Percentiles rank a stretch among this genome's conserved stretches.
phyloP scores from a whole-genome alignment of 352 stramenopile species.

The Globisporangium solare region DNA sequence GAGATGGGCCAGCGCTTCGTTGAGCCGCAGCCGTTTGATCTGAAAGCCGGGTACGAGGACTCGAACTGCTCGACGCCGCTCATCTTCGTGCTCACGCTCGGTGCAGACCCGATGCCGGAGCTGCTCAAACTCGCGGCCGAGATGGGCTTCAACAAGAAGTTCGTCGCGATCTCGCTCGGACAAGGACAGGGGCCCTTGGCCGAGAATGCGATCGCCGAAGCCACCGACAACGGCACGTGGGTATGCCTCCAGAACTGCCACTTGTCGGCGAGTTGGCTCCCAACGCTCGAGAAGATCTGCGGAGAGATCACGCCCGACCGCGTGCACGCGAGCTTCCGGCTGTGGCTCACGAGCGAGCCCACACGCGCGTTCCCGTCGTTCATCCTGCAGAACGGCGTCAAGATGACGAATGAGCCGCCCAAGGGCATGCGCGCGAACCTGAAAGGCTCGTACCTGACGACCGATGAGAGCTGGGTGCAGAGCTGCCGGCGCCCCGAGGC shows the following conservation, averaged over 20 bases:
- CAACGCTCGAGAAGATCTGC: constrained; percentile 91
- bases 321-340: constrained; percentile 88
- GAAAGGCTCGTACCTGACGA: constrained; percentile 87
- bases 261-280: constrained; percentile 92
- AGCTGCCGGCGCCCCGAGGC: constrained; percentile 49
- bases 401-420: constrained; percentile 95
- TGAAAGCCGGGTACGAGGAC: constrained; percentile 90
- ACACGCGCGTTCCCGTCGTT: constrained; percentile 92
- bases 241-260: constrained; percentile 96
- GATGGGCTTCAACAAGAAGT: constrained; percentile 89
- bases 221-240: constrained; percentile 91
- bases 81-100: constrained; percentile 94
- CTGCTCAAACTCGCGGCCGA: constrained; percentile 90
- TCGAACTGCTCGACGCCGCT: constrained; percentile 92
- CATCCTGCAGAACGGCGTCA: constrained; percentile 92
- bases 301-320: constrained; percentile 92
- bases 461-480: constrained; percentile 72
- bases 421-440: constrained; percentile 94
- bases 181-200: constrained; percentile 93
- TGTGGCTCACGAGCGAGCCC: constrained; percentile 94
- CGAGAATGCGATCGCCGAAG: constrained; percentile 90
- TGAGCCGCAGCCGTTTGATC: constrained; percentile 91
- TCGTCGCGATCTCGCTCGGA: constrained; percentile 91
- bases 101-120: constrained; percentile 93
- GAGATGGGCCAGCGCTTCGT: constrained; percentile 92